These are phyloP conservation scores for Aureobasidium melanogenum DNA, from an alignment of 2,329 filamentous ascomycete genomes.

Conservation along the genomic window DNA sequence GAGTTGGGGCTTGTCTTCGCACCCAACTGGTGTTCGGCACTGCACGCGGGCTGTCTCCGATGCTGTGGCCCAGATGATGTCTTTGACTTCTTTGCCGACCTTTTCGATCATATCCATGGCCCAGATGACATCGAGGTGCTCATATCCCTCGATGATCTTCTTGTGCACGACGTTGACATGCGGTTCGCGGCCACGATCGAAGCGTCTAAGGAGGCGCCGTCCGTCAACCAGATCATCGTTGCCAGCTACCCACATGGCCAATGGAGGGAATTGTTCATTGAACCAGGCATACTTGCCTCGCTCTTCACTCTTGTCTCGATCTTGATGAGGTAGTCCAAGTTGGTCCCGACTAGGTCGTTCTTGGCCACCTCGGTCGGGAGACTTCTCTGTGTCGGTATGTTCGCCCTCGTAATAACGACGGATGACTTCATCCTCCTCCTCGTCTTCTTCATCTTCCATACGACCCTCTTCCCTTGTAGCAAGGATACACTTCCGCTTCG, in stretches of 20 bases:
- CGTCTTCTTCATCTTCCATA: constrained; percentile 48
- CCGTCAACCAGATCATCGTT: constrained; percentile 81
- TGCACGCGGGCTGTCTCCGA: constrained; percentile 44
- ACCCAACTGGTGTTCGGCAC: constrained; percentile 58
- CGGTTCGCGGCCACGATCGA: constrained; percentile 71
- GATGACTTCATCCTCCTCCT: constrained; percentile 31
- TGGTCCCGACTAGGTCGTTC: not conserved
- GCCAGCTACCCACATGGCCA: constrained; percentile 83
- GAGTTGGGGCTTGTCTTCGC: constrained; percentile 36
- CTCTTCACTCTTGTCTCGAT: constrained; percentile 22
- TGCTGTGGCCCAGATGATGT: constrained; percentile 75
- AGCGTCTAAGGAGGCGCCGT: constrained; percentile 59
- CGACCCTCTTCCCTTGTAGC: constrained; percentile 63
- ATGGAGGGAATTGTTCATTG: constrained; percentile 65
- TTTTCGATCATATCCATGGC: constrained; percentile 79
- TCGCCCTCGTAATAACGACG: constrained; percentile 25
- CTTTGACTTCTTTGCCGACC: constrained; percentile 70
- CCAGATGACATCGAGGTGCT: constrained; percentile 93
- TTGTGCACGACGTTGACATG: constrained; percentile 70
- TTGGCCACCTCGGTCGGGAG: not conserved
- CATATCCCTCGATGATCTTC: constrained; percentile 77
- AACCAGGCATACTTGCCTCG: constrained; percentile 62
- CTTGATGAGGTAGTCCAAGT: constrained; percentile 10
- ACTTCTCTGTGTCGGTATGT: constrained; percentile 11
- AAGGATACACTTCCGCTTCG: constrained; percentile 76